Conservation (phyloP, 2,329 filamentous ascomycete species). For the Fusarium multiceps region DNA sequence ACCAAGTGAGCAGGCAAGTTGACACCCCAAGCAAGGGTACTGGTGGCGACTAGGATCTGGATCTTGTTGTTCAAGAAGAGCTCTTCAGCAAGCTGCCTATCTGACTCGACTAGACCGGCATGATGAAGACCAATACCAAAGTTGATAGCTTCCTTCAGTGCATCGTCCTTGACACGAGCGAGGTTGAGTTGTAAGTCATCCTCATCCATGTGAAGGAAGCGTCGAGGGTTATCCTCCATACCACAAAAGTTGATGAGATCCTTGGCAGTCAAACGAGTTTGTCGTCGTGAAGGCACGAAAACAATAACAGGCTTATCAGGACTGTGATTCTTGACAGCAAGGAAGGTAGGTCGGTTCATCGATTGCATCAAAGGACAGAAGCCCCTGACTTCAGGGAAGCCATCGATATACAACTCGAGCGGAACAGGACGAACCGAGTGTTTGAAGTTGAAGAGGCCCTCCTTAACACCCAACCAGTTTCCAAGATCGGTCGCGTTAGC, state of each 20-base stretch:
- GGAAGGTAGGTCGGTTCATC: constrained; percentile 97
- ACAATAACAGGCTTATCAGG: constrained; percentile 98
- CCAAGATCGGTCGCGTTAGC: constrained; percentile 94
- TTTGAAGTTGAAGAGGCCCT: constrained; percentile 95
- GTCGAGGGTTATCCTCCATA: constrained; percentile 96
- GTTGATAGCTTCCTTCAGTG: constrained; percentile 90
- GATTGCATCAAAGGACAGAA: constrained; percentile 99
- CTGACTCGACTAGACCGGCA: constrained; percentile 94
- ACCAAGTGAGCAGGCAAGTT: constrained; percentile 97
- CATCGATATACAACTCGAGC: constrained; percentile 95
- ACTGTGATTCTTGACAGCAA: constrained; percentile 96
- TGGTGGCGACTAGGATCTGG: constrained; percentile 94
- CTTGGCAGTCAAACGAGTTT: constrained; percentile 93
- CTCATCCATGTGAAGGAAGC: constrained; percentile 94
- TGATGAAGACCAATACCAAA: constrained; percentile 98
- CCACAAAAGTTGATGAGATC: constrained; percentile 97
- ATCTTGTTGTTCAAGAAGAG: constrained; percentile 98
- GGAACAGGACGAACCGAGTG: constrained; percentile 97
- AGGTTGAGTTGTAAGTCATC: constrained; percentile 92
- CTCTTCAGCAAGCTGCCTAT: constrained; percentile 91
- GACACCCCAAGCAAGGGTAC: constrained; percentile 97
- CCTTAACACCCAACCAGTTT: constrained; percentile 97
- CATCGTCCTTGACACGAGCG: constrained; percentile 90
- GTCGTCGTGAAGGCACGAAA: constrained; percentile 93
- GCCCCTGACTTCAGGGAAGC: constrained; percentile 92